Evolutionary conservation across 1,139 yeast genomes (phyloP), one percentile per base, ranked within the genome.

Genomic region (Sugiyamaella novakii): DNA sequence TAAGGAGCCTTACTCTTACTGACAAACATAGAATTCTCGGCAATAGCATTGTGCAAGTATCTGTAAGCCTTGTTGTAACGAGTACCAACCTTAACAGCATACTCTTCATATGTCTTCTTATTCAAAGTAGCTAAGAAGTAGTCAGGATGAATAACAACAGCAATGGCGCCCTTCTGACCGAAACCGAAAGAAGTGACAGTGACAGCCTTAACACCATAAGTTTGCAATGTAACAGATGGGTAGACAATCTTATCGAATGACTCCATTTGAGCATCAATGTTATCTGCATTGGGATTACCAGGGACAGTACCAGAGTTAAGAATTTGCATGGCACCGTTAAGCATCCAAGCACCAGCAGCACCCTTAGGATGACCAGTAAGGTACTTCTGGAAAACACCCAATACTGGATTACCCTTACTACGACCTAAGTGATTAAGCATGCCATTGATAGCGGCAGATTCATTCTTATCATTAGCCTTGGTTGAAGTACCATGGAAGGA

Each of bases 301-400:
- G 99, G 99, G 63, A 92, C 96, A 64, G 91, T 68, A 73, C 98
- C 98, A 64, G 87, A 71, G 74, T 87, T 85, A 70, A 92, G 78
- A 60, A 91, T 84, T 77, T 92, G 99, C 61, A 92, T 77, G 54
- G 91, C 96, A 74, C 99, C 99, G 72, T 92, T 94, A 79, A 92
- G 77, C 98, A 94, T 92, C 98, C 98, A 92, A 55, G 99, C 98
- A 79, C 98, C 98, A 52, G 99, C 99, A 62, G 98, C 98, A 81
- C 98, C 99, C 85, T 92, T 92, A 66, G 98, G 98, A 77, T 92
- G 99, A 75, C 98, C 99, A 64, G 99, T 92, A 67, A 92, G 81
- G 82, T 81, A 92, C 75, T 92, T 92, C 75, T 92, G 99, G 95
- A 92, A 91, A 49, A 92, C 95, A 80, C 98, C 98, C 63, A 85